Conservation (phyloP, 768 basidiomycete genomes). For the Psilocybe sp. region DNA sequence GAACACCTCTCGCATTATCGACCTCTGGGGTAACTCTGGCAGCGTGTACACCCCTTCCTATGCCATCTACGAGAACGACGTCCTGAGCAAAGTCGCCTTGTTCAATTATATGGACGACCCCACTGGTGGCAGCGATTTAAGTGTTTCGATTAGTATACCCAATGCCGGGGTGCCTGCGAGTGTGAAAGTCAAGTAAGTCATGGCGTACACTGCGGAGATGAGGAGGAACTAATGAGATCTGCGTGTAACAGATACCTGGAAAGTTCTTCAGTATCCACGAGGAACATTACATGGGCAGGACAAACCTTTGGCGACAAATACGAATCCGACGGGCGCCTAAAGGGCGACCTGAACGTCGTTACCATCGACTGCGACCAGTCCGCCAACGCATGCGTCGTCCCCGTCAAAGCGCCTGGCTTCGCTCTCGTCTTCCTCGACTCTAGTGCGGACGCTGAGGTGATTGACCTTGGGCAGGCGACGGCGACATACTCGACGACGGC, state of each 20-base stretch:
- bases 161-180: conserved; percentile 37
- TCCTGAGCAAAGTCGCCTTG: conserved; percentile 57
- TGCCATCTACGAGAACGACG: conserved; percentile 74
- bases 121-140: conserved; percentile 44
- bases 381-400: conserved; percentile 53
- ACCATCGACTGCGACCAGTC: conserved; percentile 58
- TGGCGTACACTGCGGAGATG: conserved; percentile 52
- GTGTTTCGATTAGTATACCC: conserved; percentile 47
- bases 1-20: conserved; percentile 63
- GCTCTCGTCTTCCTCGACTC: conserved; percentile 69
- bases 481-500: conserved; percentile 57
- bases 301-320: conserved; percentile 63
- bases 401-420: conserved; percentile 67
- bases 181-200: conserved; percentile 59
- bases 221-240: conserved; percentile 21
- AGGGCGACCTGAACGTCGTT: conserved; percentile 50
- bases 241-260: too few relatives aligned
- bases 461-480: conserved; percentile 20
- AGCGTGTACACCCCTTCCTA: conserved; percentile 63
- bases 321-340: conserved; percentile 64
- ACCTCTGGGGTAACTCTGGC: conserved; percentile 52
- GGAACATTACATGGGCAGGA: conserved; percentile 75
- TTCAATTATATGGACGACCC: conserved; percentile 73
- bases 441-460: conserved; percentile 4
- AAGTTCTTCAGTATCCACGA: conserved; percentile 4